These are phyloP conservation scores for Eucalyptus pumila DNA, from an alignment of 345 rosid genomes.

Conservation along the genomic window DNA sequence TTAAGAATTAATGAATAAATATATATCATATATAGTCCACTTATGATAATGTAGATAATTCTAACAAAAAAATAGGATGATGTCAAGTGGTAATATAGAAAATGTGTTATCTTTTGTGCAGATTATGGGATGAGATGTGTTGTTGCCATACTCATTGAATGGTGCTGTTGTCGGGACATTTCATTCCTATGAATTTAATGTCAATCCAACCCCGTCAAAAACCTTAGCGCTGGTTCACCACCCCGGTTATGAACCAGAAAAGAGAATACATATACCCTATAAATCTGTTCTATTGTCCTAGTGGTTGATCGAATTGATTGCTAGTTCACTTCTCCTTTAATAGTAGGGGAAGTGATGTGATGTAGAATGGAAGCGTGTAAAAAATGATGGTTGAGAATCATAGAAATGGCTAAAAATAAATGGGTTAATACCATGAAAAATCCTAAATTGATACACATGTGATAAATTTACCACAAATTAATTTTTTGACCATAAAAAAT, in stretches of 20 bases:
- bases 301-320: no score
- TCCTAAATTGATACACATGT: accelerated
- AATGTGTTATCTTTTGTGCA: neutral
- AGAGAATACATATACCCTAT: neutral
- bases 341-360: neutral
- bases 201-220: neutral
- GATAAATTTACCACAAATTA: no score
- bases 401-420: accelerated
- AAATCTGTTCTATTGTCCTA: no score
- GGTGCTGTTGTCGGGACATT: neutral
- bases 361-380: no score
- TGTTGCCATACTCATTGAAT: neutral
- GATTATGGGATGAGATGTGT: neutral
- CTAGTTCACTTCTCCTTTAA: neutral
- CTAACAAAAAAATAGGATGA: neutral
- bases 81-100: neutral
- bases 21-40: neutral
- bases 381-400: accelerated
- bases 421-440: no score
- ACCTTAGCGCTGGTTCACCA: accelerated
- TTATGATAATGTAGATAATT: neutral
- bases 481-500: no score
- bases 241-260: neutral
- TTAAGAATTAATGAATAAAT: neutral
- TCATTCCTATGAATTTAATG: neutral